These are phyloP conservation scores for Lophiotrema nucula DNA, from an alignment of 495 filamentous ascomycete genomes.

Conservation along the genomic window DNA sequence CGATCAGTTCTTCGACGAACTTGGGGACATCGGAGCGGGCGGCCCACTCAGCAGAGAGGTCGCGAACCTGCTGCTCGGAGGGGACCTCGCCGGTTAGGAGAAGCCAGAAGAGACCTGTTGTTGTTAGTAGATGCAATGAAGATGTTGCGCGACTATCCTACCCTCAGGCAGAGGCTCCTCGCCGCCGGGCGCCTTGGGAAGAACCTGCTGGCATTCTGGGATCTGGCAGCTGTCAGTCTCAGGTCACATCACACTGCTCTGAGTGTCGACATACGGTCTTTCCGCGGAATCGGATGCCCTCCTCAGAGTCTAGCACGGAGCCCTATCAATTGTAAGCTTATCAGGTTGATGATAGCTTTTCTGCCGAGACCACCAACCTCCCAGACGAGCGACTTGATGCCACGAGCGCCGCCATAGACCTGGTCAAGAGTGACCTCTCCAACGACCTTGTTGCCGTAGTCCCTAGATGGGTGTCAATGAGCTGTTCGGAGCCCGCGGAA, in stretches of 20 bases:
- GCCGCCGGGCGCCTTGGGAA: constrained; percentile 94
- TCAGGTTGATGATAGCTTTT: neutral
- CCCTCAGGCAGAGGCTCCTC: constrained; percentile 95
- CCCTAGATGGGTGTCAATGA: constrained; percentile 53
- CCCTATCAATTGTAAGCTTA: constrained; percentile 53
- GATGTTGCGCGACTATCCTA: constrained; percentile 47
- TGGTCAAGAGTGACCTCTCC: constrained; percentile 99
- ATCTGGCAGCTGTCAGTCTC: constrained; percentile 55
- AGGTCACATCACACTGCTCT: neutral
- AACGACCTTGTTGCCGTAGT: constrained; percentile 88
- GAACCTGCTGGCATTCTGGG: constrained; percentile 94
- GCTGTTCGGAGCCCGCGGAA: constrained; percentile 13
- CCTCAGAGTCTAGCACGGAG: constrained; percentile 95
- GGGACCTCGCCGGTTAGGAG: constrained; percentile 96
- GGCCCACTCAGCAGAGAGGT: constrained; percentile 97
- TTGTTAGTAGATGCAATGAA: constrained; percentile 96
- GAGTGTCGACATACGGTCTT: constrained; percentile 63
- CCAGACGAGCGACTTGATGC: constrained; percentile 97
- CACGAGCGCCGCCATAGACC: constrained; percentile 98
- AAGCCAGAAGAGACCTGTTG: constrained; percentile 93
- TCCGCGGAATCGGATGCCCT: constrained; percentile 98
- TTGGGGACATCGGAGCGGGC: constrained; percentile 93
- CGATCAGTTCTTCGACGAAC: constrained; percentile 97
- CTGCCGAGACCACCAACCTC: constrained; percentile 59
- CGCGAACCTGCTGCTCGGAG: constrained; percentile 94